A percentile compares a stretch with the other conserved stretches of the same genome.
These are phyloP conservation scores for Cyclostephanos invisitatus DNA, from an alignment of 108 stramenopile genomes.

Conservation along the genomic window DNA sequence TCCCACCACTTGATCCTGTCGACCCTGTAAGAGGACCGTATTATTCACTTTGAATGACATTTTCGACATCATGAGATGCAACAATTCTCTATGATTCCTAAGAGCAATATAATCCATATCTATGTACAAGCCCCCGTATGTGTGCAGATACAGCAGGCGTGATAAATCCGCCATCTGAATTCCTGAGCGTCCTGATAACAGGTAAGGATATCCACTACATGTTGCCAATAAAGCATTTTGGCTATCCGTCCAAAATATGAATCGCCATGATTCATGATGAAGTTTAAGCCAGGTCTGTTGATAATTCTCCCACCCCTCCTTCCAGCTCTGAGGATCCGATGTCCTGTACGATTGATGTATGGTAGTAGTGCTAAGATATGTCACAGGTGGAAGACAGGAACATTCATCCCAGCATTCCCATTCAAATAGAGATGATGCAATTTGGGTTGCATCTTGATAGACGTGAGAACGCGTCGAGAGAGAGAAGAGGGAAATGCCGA, in stretches of 20 bases:
- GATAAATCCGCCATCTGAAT: constrained; percentile 13
- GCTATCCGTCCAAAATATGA: constrained; percentile 16
- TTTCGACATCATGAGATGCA: background rate
- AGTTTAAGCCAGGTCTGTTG: constrained; percentile 8
- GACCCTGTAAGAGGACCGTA: constrained; percentile 6
- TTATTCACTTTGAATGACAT: background rate
- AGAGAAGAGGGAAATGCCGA: too few species aligned
- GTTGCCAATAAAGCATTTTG: constrained; percentile 11
- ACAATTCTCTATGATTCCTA: constrained; percentile 1
- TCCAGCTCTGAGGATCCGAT: constrained; percentile 11
- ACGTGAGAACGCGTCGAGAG: too few species aligned
- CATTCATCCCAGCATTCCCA: constrained; percentile 9
- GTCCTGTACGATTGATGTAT: constrained; percentile 16
- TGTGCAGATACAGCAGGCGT: constrained; percentile 4
- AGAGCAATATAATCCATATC: constrained; percentile 21
- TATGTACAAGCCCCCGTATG: constrained; percentile 5
- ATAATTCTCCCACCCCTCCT: constrained; percentile 9
- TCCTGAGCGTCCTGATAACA: constrained; percentile 6
- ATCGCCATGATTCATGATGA: constrained; percentile 7
- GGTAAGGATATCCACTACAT: constrained; percentile 7
- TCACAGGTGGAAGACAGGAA: constrained; percentile 6
- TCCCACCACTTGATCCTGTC: constrained; percentile 12
- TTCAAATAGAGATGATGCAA: background rate
- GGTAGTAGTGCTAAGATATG: background rate
- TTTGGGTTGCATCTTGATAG: too few species aligned